Evolutionary conservation across 352 stramenopile species (phyloP).

Genomic region (Plasmopara halstedii): DNA sequence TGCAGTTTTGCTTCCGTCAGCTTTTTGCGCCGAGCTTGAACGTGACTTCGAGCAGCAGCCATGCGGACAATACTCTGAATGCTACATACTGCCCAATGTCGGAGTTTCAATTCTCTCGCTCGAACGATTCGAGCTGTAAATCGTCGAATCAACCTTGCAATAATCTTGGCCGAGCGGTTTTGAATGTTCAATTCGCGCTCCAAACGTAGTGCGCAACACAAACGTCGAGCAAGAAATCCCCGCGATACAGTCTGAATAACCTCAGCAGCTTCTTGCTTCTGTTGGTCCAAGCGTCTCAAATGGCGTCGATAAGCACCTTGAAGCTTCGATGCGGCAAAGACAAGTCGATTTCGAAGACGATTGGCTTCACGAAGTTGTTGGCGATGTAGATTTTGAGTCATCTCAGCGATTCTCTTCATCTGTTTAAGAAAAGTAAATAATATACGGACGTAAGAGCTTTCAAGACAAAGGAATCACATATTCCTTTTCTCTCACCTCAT

Average conservation of each 20-base stretch:
- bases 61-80: slow-evolving; percentile 45
- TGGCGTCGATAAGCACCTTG: slow-evolving; percentile 37
- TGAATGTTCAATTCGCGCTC: slow-evolving; percentile 11
- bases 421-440: slow-evolving; percentile 16
- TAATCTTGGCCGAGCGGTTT: slow-evolving; percentile 27
- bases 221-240: slow-evolving; percentile 16
- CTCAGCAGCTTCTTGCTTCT: slow-evolving; percentile 23
- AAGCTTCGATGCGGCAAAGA: slow-evolving; percentile 41
- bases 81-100: slow-evolving; percentile 24
- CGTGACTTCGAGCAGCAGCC: slow-evolving; percentile 11
- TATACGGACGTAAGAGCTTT: too few species aligned
- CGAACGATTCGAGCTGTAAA: slow-evolving; percentile 23
- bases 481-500: slow-evolving; percentile 29
- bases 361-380: slow-evolving; percentile 63
- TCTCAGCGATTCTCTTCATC: slow-evolving; percentile 74
- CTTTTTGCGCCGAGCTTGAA: slow-evolving; percentile 5
- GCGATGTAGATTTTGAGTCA: slow-evolving; percentile 54
- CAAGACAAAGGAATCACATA: neutral
- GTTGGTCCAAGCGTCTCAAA: slow-evolving; percentile 3
- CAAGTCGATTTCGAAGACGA: slow-evolving; percentile 43
- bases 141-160: slow-evolving; percentile 32
- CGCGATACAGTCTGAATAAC: slow-evolving; percentile 43
- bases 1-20: slow-evolving; percentile 5
- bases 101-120: slow-evolving; percentile 19
- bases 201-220: slow-evolving; percentile 6